Evolutionary conservation across 2,329 filamentous ascomycete genomes (phyloP), one percentile per base, ranked within the genome.

Genomic region (Huntiella abstrusa): DNA sequence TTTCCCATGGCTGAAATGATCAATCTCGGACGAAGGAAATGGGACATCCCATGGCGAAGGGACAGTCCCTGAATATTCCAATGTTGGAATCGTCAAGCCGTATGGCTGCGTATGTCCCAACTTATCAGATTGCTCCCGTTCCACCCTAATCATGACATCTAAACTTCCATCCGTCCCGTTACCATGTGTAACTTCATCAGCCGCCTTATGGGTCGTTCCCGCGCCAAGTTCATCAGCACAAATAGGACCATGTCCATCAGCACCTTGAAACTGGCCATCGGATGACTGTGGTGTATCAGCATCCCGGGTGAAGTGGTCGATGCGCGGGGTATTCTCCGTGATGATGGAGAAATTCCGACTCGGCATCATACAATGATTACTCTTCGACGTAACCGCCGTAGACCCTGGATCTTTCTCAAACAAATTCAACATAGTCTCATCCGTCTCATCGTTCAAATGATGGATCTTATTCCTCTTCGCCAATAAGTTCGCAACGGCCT

Each of bases 321-420:
- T 34, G 10, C n/a, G 28, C 41, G 72, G 83, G n/a, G 78, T 76
- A 61, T 94, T 95, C 59, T 94, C 83, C 13, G 83, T 81, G 50
- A 98, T 78, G 37, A 83, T 80, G 55, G 88, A 88, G 70, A 84
- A 98, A 60, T 98, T 98, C 17, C 91, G 77, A 53, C 85, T 87
- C 2, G 93, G 76, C 62, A 95, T 95, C 8, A 87, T 95, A 51
- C 84, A 82, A 52, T 83, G 73, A 61, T 95, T 95, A 57, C 71
- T 80, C 38, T 66, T 65, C 1, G 77, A 73, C 3, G 80, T 83
- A 64, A 87, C 93, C 71, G 43, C 83, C 56, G 59, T 74, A 58
- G 61, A 71, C 54, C 93, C 86, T 0, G 92, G 86, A 55, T 95
- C 87, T 56, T 83, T 80, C 51, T 85, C 73, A 61, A 98, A 98